Base-by-base conservation (phyloP, 2,329 filamentous ascomycete species). In the Sporothrix humicola region DNA sequence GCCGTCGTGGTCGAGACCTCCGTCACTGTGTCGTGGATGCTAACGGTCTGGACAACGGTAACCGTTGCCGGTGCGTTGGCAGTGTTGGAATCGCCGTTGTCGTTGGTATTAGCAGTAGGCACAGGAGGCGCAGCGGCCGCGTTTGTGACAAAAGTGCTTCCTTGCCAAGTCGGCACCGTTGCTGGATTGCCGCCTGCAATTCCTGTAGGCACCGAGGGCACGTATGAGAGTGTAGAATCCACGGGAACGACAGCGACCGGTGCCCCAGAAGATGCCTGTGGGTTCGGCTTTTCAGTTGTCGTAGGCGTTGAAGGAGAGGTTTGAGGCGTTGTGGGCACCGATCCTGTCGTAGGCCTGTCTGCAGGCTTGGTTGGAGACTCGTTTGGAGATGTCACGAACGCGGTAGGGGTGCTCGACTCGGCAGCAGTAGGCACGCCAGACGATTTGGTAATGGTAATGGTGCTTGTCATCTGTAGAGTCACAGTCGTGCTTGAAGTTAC, bases 21-120 rank as follows among this genome's bases (percentile, higher is more conserved):
- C 0, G 74, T 76, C 54, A 75, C 74, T 0, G 75, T 76, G 69
- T 75, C 74, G 73, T 75, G 73, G 54, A 75, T 65, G 46, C 52
- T 75, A 15, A 73, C 65, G 0, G 73, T 74, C 50, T 63, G 31
- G 6, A 61, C n/a, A n/a, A 68, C 31, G 3, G 75, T 74, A 37
- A 71, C 73, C 0, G 73, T 73, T 20, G 59, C 58, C 5, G 58
- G 48, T 9, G 42, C 44, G 42, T n/a, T 69, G 15, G 66, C 50
- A 37, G 31, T 37, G 31, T 37, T 37, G 31, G 31, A 37, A 37
- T 37, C 31, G 31, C 31, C 31, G 17, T 37, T 50, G 44, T 17
- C 13, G 48, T 17, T 66, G n/a, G 48, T 31, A 37, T 17, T 66
- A n/a, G 48, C 52, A 37, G 15, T 69, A 37, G 37, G 26, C 7